Conservation (phyloP, 495 filamentous ascomycete genomes). For the Letharia columbiana region DNA sequence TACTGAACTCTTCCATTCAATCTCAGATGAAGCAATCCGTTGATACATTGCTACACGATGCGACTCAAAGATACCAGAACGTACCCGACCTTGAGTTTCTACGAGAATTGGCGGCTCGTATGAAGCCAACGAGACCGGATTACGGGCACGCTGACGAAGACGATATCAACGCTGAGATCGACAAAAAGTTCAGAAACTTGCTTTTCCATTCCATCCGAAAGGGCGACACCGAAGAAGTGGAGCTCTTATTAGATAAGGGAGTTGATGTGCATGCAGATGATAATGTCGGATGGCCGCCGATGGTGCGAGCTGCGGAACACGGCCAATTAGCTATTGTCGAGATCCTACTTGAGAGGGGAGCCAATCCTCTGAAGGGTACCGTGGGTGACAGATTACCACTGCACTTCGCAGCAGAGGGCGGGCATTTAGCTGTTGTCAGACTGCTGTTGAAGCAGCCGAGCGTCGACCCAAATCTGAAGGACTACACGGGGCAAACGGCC, state of each 20-base stretch:
- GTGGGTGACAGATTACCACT: slow-evolving; percentile 12
- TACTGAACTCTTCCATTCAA: slow-evolving; percentile 16
- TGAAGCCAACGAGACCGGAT: background rate
- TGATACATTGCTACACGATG: slow-evolving; percentile 10
- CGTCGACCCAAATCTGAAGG: slow-evolving; percentile 9
- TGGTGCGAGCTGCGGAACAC: slow-evolving; percentile 7
- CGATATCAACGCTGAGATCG: slow-evolving; percentile 12
- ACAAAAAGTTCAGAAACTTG: slow-evolving; percentile 8
- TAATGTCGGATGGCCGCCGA: slow-evolving; percentile 9
- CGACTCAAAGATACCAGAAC: slow-evolving; percentile 7
- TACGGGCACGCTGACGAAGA: background rate
- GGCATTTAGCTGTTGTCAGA: slow-evolving; percentile 8
- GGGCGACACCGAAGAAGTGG: slow-evolving; percentile 6
- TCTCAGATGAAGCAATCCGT: slow-evolving; percentile 14
- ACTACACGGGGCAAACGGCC: slow-evolving; percentile 8
- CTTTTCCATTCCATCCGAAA: slow-evolving; percentile 15
- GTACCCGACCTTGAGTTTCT: slow-evolving; percentile 17
- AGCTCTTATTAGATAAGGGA: slow-evolving; percentile 12
- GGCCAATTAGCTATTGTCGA: slow-evolving; percentile 4
- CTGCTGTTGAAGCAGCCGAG: slow-evolving; percentile 4
- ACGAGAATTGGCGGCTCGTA: slow-evolving; percentile 9
- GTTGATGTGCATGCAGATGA: slow-evolving; percentile 1
- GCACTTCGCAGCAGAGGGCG: slow-evolving; percentile 13
- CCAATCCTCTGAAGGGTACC: slow-evolving; percentile 5
- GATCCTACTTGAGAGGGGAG: slow-evolving; percentile 11